phyloP scores from a whole-genome alignment of 345 rosid species.

The Eucalyptus sp. region DNA sequence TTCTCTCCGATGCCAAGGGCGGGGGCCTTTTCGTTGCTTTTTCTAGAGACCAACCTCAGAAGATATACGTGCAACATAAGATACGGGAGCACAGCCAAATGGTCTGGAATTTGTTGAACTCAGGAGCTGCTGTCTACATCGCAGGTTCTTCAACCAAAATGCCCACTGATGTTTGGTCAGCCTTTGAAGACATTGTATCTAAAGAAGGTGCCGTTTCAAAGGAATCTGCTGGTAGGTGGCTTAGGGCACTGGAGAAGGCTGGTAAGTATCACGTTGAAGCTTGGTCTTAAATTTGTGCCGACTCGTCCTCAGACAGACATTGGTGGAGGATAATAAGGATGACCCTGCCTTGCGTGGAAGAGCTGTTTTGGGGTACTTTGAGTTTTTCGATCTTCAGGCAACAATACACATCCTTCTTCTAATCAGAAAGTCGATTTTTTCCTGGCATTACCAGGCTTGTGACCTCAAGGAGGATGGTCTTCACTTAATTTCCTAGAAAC shows the following conservation, averaged over 20 bases:
- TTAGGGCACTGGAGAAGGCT: constrained; percentile 61
- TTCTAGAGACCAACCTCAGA: constrained; percentile 87
- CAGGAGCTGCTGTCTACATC: constrained; percentile 64
- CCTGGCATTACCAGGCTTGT: not conserved
- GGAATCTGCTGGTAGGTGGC: constrained; percentile 44
- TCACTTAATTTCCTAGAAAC: not conserved
- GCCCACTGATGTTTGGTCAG: constrained; percentile 73
- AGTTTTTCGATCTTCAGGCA: not conserved
- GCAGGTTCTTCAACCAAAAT: constrained; percentile 93
- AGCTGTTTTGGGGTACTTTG: not conserved
- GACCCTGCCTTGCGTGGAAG: not conserved
- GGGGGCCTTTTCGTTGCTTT: constrained; percentile 84
- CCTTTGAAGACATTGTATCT: constrained; percentile 59
- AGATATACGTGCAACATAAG: constrained; percentile 87
- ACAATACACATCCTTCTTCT: not conserved
- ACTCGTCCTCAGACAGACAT: not conserved
- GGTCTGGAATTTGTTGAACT: constrained; percentile 51
- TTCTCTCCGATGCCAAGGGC: constrained; percentile 63
- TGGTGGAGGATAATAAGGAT: not conserved
- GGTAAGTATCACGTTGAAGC: constrained; percentile 92
- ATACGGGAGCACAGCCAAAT: constrained; percentile 44
- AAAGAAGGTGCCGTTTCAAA: constrained; percentile 50
- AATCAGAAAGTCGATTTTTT: not conserved
- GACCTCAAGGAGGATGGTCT: not conserved
- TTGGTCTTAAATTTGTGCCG: constrained; percentile 45